phyloP scores from a whole-genome alignment of 306 rosid species.

The Cyamopsis tetragonoloba region DNA sequence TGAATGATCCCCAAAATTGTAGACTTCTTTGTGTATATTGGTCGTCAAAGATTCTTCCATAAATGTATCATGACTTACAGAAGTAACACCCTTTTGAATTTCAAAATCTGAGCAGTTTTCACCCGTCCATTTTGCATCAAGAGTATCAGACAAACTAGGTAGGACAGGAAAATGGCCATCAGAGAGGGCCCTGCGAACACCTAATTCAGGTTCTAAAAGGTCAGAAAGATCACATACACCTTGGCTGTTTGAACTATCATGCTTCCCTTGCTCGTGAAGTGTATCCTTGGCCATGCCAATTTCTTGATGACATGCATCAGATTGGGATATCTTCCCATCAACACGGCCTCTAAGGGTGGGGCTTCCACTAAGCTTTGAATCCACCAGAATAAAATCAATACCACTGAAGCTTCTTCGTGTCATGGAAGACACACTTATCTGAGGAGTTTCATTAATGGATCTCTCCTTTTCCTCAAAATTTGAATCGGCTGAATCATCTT shows the following conservation, averaged over 20 bases:
- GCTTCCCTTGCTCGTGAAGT: constrained; percentile 34
- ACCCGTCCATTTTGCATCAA: constrained; percentile 89
- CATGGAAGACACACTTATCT: constrained; percentile 27
- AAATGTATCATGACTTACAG: constrained; percentile 38
- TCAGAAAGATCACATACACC: constrained; percentile 28
- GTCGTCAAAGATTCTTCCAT: constrained; percentile 39
- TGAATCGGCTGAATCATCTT: constrained; percentile 34
- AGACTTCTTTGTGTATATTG: constrained; percentile 24
- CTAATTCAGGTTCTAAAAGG: constrained; percentile 33
- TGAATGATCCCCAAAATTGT: constrained; percentile 36
- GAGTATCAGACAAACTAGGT: constrained; percentile 72
- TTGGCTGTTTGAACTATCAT: constrained; percentile 28
- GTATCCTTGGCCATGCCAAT: constrained; percentile 17
- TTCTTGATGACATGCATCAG: constrained; percentile 37
- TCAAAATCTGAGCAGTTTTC: constrained; percentile 44
- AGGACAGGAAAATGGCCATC: constrained; percentile 61
- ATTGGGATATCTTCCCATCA: constrained; percentile 29
- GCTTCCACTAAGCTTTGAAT: constrained; percentile 29
- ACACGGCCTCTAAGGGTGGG: constrained; percentile 34
- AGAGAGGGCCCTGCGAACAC: constrained; percentile 54
- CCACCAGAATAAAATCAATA: constrained; percentile 28
- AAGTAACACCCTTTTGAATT: constrained; percentile 37
- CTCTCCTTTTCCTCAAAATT: constrained; percentile 45
- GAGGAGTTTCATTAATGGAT: constrained; percentile 36
- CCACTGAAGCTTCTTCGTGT: constrained; percentile 41